Percentiles rank a stretch among this genome's conserved stretches.
These are phyloP conservation scores for Camellia sinensis DNA, from an alignment of 148 eudicot species.

Conservation along the genomic window DNA sequence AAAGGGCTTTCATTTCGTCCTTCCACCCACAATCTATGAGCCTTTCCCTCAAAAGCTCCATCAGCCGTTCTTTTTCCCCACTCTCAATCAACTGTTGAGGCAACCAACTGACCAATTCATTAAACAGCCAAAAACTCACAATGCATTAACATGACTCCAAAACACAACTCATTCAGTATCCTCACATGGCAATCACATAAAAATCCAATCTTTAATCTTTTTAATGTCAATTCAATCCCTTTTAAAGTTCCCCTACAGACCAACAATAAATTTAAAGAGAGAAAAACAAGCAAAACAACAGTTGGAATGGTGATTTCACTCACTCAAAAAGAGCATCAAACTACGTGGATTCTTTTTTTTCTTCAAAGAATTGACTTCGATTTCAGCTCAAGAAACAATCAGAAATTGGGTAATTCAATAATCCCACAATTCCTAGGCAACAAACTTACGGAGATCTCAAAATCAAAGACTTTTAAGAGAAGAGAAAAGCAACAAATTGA, in stretches of 20 bases:
- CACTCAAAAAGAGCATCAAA: too few relatives aligned
- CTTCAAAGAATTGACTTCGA: neutral
- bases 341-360: neutral
- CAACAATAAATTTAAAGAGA: too few relatives aligned
- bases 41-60: conserved; percentile 66
- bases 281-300: neutral
- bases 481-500: neutral
- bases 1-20: conserved; percentile 39
- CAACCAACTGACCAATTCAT: conserved; percentile 1
- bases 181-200: neutral
- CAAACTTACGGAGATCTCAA: neutral
- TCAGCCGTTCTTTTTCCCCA: conserved; percentile 64
- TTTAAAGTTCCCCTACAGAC: too few relatives aligned
- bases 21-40: conserved; percentile 59
- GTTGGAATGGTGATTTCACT: neutral
- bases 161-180: neutral
- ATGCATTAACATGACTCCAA: neutral
- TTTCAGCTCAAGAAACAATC: neutral
- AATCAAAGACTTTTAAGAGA: neutral
- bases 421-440: neutral
- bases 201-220: neutral
- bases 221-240: too few relatives aligned
- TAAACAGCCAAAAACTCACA: neutral
- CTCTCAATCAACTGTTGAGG: conserved; percentile 57
- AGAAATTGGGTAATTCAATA: neutral